phyloP scores from a whole-genome alignment of 2,329 filamentous ascomycete genomes.

The Colletotrichum phormii region DNA sequence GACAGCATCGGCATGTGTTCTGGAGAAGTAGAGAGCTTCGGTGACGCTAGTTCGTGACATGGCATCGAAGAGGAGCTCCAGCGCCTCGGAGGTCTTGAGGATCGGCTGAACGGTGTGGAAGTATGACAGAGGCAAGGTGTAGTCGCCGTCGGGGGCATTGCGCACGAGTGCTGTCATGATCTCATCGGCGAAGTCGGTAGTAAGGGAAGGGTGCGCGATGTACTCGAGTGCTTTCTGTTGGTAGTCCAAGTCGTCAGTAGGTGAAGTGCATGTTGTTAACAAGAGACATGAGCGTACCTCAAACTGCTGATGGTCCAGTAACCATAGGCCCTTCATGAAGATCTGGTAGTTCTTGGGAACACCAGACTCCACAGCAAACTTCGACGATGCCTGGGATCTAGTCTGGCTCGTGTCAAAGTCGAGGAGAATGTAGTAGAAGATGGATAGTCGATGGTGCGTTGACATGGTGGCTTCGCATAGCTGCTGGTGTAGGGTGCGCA shows the following conservation, averaged over 20 bases:
- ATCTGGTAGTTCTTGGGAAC: slow-evolving; percentile 82
- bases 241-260: neutral
- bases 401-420: slow-evolving; percentile 72
- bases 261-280: too few species aligned
- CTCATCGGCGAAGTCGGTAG: slow-evolving; percentile 85
- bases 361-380: slow-evolving; percentile 71
- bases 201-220: slow-evolving; percentile 82
- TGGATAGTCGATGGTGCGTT: slow-evolving; percentile 82
- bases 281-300: slow-evolving; percentile 53
- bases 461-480: slow-evolving; percentile 74
- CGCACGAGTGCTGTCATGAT: slow-evolving; percentile 78
- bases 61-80: slow-evolving; percentile 76
- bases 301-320: slow-evolving; percentile 79
- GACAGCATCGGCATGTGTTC: slow-evolving; percentile 70
- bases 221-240: slow-evolving; percentile 75
- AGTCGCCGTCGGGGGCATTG: slow-evolving; percentile 69
- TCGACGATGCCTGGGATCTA: slow-evolving; percentile 61
- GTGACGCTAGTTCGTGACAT: slow-evolving; percentile 75
- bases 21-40: slow-evolving; percentile 80
- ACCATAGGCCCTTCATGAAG: slow-evolving; percentile 86
- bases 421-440: slow-evolving; percentile 86
- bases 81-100: slow-evolving; percentile 71
- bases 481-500: slow-evolving; percentile 77
- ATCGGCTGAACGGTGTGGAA: slow-evolving; percentile 81
- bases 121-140: slow-evolving; percentile 78